Conservation (phyloP, 352 stramenopile genomes). For the Peronosclerospora sorghi region DNA sequence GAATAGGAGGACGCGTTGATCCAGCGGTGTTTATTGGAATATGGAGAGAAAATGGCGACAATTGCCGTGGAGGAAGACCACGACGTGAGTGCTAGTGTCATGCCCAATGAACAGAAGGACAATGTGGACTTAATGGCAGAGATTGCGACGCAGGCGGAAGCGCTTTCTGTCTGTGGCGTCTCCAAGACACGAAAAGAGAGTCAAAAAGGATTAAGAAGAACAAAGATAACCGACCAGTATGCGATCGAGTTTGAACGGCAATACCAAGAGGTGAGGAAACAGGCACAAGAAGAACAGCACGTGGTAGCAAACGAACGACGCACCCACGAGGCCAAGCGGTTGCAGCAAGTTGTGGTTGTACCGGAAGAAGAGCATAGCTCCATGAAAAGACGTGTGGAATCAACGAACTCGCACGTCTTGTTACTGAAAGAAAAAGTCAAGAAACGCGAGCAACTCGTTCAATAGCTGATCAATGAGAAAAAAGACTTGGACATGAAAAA, state of each 20-base stretch:
- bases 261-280: conserved; percentile 43
- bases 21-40: conserved; percentile 71
- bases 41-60: conserved; percentile 61
- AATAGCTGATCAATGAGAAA: conserved; percentile 40
- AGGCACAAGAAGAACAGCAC: conserved; percentile 43
- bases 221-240: conserved; percentile 11
- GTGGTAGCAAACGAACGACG: conserved; percentile 25
- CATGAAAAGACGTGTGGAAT: conserved; percentile 5
- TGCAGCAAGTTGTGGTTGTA: conserved; percentile 41
- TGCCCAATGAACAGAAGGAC: no score
- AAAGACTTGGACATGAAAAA: conserved; percentile 22
- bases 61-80: conserved; percentile 11
- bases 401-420: conserved; percentile 5
- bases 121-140: conserved; percentile 30
- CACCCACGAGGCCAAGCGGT: conserved; percentile 31
- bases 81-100: neutral
- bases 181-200: conserved; percentile 3
- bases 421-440: conserved; percentile 20
- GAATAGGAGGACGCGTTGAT: conserved; percentile 58
- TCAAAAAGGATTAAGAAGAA: conserved; percentile 8
- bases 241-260: conserved; percentile 48
- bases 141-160: conserved; percentile 35
- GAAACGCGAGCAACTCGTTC: conserved; percentile 21
- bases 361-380: conserved; percentile 14
- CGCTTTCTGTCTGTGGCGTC: conserved; percentile 15